Evolutionary conservation across 2,329 filamentous ascomycete species (phyloP).

Genomic region (Parastagonospora avenae): DNA sequence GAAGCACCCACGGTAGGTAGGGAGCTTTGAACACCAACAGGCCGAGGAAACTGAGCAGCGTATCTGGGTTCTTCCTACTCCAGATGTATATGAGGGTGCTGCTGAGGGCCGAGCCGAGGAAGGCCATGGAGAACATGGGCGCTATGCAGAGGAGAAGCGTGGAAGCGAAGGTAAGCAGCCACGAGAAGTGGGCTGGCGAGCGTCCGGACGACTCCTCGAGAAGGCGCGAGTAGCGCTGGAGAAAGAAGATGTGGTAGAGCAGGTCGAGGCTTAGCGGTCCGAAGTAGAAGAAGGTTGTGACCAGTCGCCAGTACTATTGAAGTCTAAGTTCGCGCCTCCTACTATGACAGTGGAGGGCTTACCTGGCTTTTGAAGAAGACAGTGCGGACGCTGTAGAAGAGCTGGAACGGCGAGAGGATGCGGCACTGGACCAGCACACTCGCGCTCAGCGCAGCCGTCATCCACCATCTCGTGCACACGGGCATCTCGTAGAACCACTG

Average conservation of each 20-base stretch:
- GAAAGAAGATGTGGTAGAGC: conserved; percentile 97
- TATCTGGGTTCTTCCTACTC: conserved; percentile 93
- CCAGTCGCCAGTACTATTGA: conserved; percentile 89
- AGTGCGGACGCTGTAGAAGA: conserved; percentile 94
- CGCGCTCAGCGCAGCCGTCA: conserved; percentile 84
- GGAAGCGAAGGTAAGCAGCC: conserved; percentile 87
- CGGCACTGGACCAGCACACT: conserved; percentile 92
- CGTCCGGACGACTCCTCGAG: conserved; percentile 93
- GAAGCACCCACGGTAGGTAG: conserved; percentile 93
- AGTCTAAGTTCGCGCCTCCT: conserved; percentile 1
- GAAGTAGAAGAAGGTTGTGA: conserved; percentile 97
- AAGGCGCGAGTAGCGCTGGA: conserved; percentile 92
- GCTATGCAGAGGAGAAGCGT: conserved; percentile 79
- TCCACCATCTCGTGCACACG: conserved; percentile 95
- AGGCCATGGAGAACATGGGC: conserved; percentile 87
- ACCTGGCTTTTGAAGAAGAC: conserved; percentile 94
- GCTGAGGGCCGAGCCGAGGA: conserved; percentile 90
- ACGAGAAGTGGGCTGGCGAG: conserved; percentile 91
- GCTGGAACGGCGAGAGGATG: conserved; percentile 88
- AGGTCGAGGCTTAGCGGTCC: conserved; percentile 92
- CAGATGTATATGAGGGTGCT: conserved; percentile 97
- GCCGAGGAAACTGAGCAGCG: conserved; percentile 82
- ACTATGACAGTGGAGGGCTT: conserved; percentile 30
- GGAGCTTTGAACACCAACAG: conserved; percentile 90
- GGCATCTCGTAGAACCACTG: conserved; percentile 99